These are phyloP conservation scores for Linaria vulgaris DNA, from an alignment of 257 asterid species.

Conservation along the genomic window DNA sequence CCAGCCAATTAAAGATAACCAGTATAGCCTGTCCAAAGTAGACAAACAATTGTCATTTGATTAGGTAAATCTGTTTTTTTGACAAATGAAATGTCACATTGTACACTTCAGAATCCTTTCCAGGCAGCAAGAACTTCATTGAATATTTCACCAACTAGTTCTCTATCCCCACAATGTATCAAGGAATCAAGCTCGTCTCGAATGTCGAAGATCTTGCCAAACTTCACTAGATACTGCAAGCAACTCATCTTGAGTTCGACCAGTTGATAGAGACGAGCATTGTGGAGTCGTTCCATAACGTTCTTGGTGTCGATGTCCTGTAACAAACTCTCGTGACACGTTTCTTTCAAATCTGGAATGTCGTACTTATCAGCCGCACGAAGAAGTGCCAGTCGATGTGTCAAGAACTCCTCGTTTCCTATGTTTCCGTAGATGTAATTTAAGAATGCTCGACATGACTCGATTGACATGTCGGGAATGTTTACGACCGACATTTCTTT, in stretches of 20 bases:
- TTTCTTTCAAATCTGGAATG: constrained; percentile 68
- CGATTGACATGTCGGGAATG: constrained; percentile 85
- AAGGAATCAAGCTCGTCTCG: constrained; percentile 62
- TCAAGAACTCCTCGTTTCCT: constrained; percentile 49
- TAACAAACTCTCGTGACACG: constrained; percentile 75
- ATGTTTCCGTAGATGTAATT: constrained; percentile 75
- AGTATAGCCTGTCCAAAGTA: constrained; percentile 12
- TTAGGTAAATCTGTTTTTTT: constrained; percentile 19
- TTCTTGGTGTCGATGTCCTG: constrained; percentile 74
- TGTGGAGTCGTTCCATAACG: constrained; percentile 82
- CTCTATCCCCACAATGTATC: constrained; percentile 72
- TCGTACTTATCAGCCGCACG: constrained; percentile 86
- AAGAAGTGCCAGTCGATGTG: constrained; percentile 72
- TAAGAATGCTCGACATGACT: constrained; percentile 73
- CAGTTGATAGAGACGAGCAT: constrained; percentile 71
- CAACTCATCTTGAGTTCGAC: constrained; percentile 72
- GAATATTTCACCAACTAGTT: constrained; percentile 58
- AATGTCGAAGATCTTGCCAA: constrained; percentile 79
- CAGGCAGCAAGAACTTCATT: constrained; percentile 77
- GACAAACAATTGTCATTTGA: constrained; percentile 17
- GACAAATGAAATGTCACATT: constrained; percentile 22
- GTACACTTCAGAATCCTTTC: constrained; percentile 74
- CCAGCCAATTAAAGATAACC: constrained; percentile 12
- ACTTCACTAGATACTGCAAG: constrained; percentile 74
- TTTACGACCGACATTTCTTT: constrained; percentile 64